Base-by-base conservation (phyloP, 116 monocot genomes). In the Thalassia testudinum region DNA sequence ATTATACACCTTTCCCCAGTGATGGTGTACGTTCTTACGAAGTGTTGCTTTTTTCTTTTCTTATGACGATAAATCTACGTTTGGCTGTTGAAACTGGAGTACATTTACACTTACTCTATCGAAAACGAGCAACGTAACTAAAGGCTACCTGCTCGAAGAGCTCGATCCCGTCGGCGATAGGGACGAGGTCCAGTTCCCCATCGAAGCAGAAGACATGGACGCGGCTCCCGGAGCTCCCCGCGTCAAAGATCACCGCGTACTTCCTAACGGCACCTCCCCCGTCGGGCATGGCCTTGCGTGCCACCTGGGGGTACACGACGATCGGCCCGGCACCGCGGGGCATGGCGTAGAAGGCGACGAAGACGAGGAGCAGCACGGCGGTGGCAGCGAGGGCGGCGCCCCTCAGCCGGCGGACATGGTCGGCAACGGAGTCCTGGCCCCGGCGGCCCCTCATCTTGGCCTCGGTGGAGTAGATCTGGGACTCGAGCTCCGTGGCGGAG, bases 181-280 rank as follows among this genome's bases (percentile, higher is more conserved):
- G 83, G 17, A 83, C 53, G 48, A 93, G 73, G 70, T 93, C 66
- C 65, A 93, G 50, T 28, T 63, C 71, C 22, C 22, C 29, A 56
- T 93, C 78, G 43, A 93, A 93, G 64, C 83, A 81, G 49, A 69
- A 93, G 7, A 93, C 93, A 45, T 93, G 93, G 34, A 93, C 93
- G 24, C 93, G 68, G 34, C 87, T 93, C 52, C 93, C 93, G 14
- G 93, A 93, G 65, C 93, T 93, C 53, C 93, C 93, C 0, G 87
- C 93, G 27, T 93, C 93, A 23, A 93, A 93, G 8, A 87, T 72
- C 30, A 93, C 93, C 0, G 87, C 93, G 66, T 93, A 87, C 34
- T 63, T 80, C 61, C 61, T 73, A 44, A 62, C 62, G 0, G 15
- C 45, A 3, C 45, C 45, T n/a, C 17, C 42, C 16, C 12, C 21